Evolutionary conservation across 2,329 filamentous ascomycete genomes (phyloP).

Genomic region (Neoarthrinium moseri): DNA sequence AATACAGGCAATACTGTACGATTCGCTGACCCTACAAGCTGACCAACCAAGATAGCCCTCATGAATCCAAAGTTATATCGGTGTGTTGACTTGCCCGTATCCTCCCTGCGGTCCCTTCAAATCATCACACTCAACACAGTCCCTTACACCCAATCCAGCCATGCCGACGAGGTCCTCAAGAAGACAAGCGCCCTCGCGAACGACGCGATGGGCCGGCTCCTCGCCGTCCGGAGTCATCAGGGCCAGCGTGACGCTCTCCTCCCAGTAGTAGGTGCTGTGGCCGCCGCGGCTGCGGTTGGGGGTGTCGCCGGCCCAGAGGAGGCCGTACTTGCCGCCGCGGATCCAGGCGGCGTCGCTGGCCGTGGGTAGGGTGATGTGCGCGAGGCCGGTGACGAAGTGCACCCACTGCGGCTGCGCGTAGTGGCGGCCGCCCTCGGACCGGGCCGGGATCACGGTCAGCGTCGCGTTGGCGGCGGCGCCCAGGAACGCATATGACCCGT

Average conservation of each 20-base stretch:
- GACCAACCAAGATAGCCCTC: too few relatives aligned
- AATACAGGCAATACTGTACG: too few relatives aligned
- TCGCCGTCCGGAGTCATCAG: background rate
- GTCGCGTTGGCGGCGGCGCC: background rate
- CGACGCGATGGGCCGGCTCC: slow-evolving; percentile 2
- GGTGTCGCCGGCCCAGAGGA: slow-evolving; percentile 2
- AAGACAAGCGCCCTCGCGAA: slow-evolving; percentile 1
- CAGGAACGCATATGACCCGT: background rate
- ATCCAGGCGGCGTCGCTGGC: slow-evolving; percentile 5
- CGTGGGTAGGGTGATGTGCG: slow-evolving; percentile 1
- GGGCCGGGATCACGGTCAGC: background rate
- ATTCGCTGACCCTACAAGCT: too few relatives aligned
- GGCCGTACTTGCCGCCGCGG: slow-evolving; percentile 7
- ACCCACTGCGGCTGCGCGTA: slow-evolving; percentile 6
- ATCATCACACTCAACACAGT: background rate
- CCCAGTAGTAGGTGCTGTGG: slow-evolving; percentile 2
- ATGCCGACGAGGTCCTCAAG: slow-evolving; percentile 2
- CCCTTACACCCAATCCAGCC: background rate
- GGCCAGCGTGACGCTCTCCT: slow-evolving; percentile 2
- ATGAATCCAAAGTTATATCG: too few relatives aligned
- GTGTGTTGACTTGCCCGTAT: too few relatives aligned
- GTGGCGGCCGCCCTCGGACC: background rate
- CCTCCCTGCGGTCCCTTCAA: background rate
- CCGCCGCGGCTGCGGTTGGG: background rate
- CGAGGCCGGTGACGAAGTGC: background rate